Conservation (phyloP, 2,329 filamentous ascomycete genomes). For the Calonectria hawksworthii region DNA sequence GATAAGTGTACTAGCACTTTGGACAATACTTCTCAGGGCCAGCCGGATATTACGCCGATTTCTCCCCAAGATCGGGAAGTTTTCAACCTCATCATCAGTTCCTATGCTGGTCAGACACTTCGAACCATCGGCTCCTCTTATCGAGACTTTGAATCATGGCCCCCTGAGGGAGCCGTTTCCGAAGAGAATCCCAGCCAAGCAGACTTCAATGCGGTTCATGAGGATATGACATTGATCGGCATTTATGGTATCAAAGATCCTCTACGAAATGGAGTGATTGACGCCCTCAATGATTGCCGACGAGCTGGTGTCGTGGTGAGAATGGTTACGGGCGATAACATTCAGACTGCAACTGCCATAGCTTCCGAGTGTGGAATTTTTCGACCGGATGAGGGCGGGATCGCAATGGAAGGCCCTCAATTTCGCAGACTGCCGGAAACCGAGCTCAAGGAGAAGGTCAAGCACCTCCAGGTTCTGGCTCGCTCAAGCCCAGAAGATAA, state of each 20-base stretch:
- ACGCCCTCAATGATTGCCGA: conserved; percentile 74
- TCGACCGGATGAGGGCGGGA: conserved; percentile 71
- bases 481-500: conserved; percentile 78
- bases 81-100: conserved; percentile 68
- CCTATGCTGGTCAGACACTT: conserved; percentile 75
- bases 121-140: conserved; percentile 82
- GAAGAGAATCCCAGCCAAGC: conserved; percentile 67
- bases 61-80: conserved; percentile 63
- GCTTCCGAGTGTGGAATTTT: conserved; percentile 60
- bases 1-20: conserved; percentile 62
- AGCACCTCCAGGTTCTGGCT: conserved; percentile 73
- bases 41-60: conserved; percentile 65
- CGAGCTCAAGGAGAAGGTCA: conserved; percentile 67
- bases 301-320: conserved; percentile 76
- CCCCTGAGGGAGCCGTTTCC: conserved; percentile 74
- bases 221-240: conserved; percentile 56
- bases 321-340: conserved; percentile 70
- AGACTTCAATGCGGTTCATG: conserved; percentile 67
- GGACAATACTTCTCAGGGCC: conserved; percentile 66
- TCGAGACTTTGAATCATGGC: conserved; percentile 80
- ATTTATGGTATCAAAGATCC: conserved; percentile 78
- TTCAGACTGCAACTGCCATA: conserved; percentile 60
- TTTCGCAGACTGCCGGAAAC: conserved; percentile 71
- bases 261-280: conserved; percentile 71
- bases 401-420: conserved; percentile 69